A percentile compares a stretch with the other conserved stretches of the same genome.
These are phyloP conservation scores for Aspergillus sp. DNA, from an alignment of 2,329 filamentous ascomycete species.

Conservation along the genomic window DNA sequence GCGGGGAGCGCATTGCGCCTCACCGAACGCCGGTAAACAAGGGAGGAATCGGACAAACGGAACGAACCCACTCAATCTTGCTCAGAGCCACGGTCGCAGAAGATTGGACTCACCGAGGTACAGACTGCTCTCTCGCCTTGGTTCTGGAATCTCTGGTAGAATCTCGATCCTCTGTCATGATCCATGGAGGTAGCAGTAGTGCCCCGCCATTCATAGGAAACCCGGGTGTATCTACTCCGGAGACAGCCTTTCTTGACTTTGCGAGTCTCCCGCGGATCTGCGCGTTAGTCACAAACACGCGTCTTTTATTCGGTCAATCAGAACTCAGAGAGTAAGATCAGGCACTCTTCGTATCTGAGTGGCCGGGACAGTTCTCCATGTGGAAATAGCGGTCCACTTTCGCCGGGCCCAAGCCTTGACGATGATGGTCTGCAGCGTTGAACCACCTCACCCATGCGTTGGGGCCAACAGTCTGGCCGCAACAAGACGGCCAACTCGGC, in stretches of 20 bases:
- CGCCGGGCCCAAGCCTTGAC: not conserved
- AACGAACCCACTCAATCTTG: not conserved
- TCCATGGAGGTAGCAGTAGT: not conserved
- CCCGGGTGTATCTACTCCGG: not conserved
- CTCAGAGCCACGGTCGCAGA: not conserved
- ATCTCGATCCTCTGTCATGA: not conserved
- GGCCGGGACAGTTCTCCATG: slow-evolving; percentile 5
- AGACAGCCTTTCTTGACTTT: not conserved
- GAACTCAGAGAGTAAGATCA: slow-evolving; percentile 3
- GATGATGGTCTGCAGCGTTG: slow-evolving; percentile 1
- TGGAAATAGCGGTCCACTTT: not conserved
- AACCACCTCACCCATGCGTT: slow-evolving; percentile 12
- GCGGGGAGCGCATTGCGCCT: not conserved
- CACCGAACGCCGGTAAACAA: slow-evolving; percentile 7
- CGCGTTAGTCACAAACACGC: slow-evolving; percentile 8
- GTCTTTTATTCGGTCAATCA: slow-evolving; percentile 5
- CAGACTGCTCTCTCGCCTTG: not conserved
- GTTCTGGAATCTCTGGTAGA: not conserved
- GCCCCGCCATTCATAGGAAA: not conserved
- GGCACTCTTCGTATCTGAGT: slow-evolving; percentile 4
- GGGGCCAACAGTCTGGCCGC: slow-evolving; percentile 18
- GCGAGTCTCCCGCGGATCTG: slow-evolving; percentile 14
- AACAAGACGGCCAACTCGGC: not conserved
- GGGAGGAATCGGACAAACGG: slow-evolving; percentile 1
- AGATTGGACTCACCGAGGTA: not conserved